Conservation (phyloP, 495 filamentous ascomycete genomes). For the Neurospora sublineolata region DNA sequence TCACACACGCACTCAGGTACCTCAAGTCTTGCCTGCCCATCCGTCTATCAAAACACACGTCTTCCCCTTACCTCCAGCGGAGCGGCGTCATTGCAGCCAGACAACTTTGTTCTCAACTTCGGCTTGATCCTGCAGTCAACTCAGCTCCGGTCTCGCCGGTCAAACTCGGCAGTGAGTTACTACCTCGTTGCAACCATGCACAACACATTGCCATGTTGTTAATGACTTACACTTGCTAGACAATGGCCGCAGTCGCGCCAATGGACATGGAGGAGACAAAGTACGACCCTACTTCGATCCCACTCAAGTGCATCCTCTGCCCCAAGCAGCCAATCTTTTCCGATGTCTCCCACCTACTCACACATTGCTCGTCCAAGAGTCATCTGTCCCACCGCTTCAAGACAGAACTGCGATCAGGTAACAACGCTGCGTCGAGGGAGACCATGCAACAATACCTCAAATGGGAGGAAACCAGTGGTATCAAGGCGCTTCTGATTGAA, state of each 20-base stretch:
- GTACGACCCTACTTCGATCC: constrained; percentile 25
- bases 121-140: constrained; percentile 11
- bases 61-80: background rate
- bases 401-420: constrained; percentile 49
- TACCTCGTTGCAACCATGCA: background rate
- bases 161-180: constrained; percentile 10
- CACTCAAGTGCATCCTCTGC: constrained; percentile 69
- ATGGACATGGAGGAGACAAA: constrained; percentile 12
- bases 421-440: constrained; percentile 39
- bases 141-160: background rate
- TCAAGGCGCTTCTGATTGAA: constrained; percentile 55
- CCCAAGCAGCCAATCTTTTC: constrained; percentile 68
- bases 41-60: background rate
- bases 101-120: background rate
- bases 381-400: constrained; percentile 70
- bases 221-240: constrained; percentile 17
- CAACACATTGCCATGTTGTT: background rate
- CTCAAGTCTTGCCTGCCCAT: background rate
- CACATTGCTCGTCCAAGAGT: constrained; percentile 75
- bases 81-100: background rate
- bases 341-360: constrained; percentile 79
- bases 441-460: constrained; percentile 48
- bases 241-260: constrained; percentile 24
- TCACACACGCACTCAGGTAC: background rate
- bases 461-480: constrained; percentile 57